phyloP scores from a whole-genome alignment of 1,139 yeast genomes.

The Kodamaea derodonti region DNA sequence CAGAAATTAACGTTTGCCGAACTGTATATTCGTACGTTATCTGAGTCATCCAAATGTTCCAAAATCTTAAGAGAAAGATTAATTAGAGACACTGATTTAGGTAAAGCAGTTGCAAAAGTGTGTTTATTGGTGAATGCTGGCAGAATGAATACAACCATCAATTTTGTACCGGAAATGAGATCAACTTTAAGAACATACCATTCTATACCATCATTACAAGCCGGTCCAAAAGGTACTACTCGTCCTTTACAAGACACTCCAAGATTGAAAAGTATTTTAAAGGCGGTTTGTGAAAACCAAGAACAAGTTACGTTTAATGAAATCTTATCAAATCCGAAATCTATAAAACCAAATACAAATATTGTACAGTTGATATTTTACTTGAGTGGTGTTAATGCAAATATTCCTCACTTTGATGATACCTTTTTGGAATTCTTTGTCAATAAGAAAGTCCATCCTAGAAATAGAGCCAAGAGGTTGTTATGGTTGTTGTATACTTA shows the following conservation, averaged over 20 bases:
- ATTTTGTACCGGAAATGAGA: conserved; percentile 95
- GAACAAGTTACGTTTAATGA: conserved; percentile 48
- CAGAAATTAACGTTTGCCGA: conserved; percentile 76
- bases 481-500: conserved; percentile 83
- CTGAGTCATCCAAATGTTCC: conserved; percentile 81
- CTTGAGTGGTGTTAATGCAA: conserved; percentile 60
- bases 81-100: conserved; percentile 57
- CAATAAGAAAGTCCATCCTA: conserved; percentile 50
- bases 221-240: conserved; percentile 50
- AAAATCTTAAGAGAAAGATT: conserved; percentile 77
- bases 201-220: conserved; percentile 86
- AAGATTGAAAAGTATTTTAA: conserved; percentile 79
- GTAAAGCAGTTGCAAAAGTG: conserved; percentile 73
- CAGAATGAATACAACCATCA: conserved; percentile 90
- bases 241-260: conserved; percentile 95
- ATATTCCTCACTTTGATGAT: conserved; percentile 26
- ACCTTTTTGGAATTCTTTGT: conserved; percentile 63
- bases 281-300: conserved; percentile 58
- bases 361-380: conserved; percentile 74
- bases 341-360: conserved; percentile 44
- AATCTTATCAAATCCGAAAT: conserved; percentile 33
- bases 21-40: conserved; percentile 74
- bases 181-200: conserved; percentile 90
- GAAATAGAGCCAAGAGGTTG: conserved; percentile 65
- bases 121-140: conserved; percentile 89